phyloP scores from a whole-genome alignment of 257 asterid species.

The Perilla frutescens region DNA sequence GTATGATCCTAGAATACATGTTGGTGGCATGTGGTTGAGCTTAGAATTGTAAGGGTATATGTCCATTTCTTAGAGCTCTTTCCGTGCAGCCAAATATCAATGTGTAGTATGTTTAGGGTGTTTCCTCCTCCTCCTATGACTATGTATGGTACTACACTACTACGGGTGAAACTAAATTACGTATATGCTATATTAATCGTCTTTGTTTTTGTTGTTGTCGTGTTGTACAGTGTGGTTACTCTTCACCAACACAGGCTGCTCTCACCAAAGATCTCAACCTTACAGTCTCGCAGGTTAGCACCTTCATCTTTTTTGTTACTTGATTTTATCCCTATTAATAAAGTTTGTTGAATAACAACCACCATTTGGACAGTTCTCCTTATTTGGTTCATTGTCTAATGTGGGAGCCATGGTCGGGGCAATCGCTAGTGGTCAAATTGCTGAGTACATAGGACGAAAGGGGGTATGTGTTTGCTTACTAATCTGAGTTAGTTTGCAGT shows the following conservation, averaged over 20 bases:
- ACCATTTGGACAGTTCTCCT: constrained; percentile 64
- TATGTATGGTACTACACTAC: constrained; percentile 6
- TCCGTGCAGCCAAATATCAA: not conserved
- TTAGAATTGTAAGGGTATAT: not conserved
- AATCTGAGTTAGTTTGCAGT: constrained; percentile 5
- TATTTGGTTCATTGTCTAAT: constrained; percentile 83
- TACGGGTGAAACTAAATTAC: constrained; percentile 2
- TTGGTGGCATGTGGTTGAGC: not conserved
- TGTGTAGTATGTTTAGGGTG: constrained; percentile 2
- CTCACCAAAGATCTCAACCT: constrained; percentile 68
- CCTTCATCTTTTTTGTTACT: not conserved
- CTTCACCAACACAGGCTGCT: constrained; percentile 79
- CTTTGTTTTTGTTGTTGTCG: constrained; percentile 33
- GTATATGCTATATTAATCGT: constrained; percentile 28
- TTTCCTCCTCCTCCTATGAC: constrained; percentile 5
- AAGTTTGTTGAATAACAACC: constrained; percentile 24
- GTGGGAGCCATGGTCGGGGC: constrained; percentile 99
- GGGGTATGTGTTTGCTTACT: constrained; percentile 40
- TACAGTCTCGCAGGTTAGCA: constrained; percentile 71
- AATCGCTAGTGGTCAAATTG: constrained; percentile 93
- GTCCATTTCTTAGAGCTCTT: not conserved
- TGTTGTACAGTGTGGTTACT: constrained; percentile 69
- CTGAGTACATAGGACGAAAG: constrained; percentile 85
- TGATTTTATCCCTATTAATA: not conserved
- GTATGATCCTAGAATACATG: constrained; percentile 19